Conservation (phyloP, 2,329 filamentous ascomycete species). For the Ceratocystiopsis brevicomis region DNA sequence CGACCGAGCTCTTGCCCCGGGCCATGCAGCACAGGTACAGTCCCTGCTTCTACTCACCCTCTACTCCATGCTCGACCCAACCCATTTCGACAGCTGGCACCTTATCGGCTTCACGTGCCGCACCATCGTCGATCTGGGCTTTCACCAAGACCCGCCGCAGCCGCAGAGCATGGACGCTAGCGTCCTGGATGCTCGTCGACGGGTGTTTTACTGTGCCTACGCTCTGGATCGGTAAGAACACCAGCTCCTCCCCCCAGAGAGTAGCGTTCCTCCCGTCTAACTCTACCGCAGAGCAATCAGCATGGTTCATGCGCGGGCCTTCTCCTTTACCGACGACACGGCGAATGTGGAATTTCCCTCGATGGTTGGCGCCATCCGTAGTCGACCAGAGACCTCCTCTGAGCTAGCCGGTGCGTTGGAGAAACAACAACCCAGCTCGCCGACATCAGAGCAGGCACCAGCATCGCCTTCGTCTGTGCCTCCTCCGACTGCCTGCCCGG, state of each 20-base stretch:
- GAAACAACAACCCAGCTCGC: too few species aligned
- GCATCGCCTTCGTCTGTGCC: constrained; percentile 18
- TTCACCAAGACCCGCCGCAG: constrained; percentile 75
- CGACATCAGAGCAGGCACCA: neutral
- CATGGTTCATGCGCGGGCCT: constrained; percentile 69
- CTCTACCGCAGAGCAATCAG: constrained; percentile 49
- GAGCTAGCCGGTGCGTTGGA: too few species aligned
- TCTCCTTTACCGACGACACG: constrained; percentile 85
- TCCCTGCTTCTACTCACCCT: constrained; percentile 71
- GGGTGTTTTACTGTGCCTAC: constrained; percentile 82
- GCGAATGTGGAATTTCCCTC: constrained; percentile 63
- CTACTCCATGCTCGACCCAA: constrained; percentile 77
- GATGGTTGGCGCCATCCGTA: constrained; percentile 12
- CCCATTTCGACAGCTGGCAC: constrained; percentile 88
- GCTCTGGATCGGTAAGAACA: constrained; percentile 56
- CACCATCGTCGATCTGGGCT: constrained; percentile 72
- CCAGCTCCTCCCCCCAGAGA: neutral
- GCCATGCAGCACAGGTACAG: constrained; percentile 70
- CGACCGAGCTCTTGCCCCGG: constrained; percentile 68
- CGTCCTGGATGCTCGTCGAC: constrained; percentile 57
- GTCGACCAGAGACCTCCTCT: neutral
- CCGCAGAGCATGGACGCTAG: constrained; percentile 48
- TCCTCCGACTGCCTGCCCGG: constrained; percentile 40
- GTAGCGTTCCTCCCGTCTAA: neutral
- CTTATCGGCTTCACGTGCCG: constrained; percentile 78